These are phyloP conservation scores for Amphicarpaea edgeworthii DNA, from an alignment of 306 rosid genomes.

Conservation along the genomic window DNA sequence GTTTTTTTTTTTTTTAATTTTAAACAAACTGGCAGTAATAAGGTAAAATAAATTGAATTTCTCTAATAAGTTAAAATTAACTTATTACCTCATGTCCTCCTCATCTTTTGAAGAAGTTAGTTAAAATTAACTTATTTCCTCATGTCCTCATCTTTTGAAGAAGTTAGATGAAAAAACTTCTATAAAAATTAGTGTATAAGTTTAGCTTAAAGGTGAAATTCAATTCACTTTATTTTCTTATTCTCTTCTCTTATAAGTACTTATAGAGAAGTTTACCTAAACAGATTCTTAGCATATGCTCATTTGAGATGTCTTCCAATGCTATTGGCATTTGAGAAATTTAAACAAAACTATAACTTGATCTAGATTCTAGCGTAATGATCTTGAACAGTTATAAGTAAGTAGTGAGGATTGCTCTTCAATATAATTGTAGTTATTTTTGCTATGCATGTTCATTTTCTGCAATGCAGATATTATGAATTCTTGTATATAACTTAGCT, in stretches of 20 bases:
- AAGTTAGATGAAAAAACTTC: too few species aligned
- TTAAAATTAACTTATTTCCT: too few species aligned
- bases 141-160: too few species aligned
- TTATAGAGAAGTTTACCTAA: neutral
- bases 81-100: too few species aligned
- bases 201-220: too few species aligned
- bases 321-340: neutral
- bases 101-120: too few species aligned
- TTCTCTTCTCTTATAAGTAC: neutral
- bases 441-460: slow-evolving; percentile 12
- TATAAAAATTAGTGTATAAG: too few species aligned
- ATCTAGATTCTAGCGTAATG: neutral
- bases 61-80: neutral
- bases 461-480: slow-evolving; percentile 13
- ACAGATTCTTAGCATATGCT: neutral
- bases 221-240: neutral
- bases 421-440: slow-evolving; percentile 19
- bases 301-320: neutral
- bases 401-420: slow-evolving; percentile 16
- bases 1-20: too few species aligned
- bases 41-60: too few species aligned
- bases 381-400: neutral
- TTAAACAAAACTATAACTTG: neutral
- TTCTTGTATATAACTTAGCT: slow-evolving; percentile 16
- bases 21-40: too few species aligned